A percentile compares a stretch with the other conserved stretches of the same genome.
phyloP scores from a whole-genome alignment of 2,329 filamentous ascomycete genomes.

The Plectosphaerella sp. region DNA sequence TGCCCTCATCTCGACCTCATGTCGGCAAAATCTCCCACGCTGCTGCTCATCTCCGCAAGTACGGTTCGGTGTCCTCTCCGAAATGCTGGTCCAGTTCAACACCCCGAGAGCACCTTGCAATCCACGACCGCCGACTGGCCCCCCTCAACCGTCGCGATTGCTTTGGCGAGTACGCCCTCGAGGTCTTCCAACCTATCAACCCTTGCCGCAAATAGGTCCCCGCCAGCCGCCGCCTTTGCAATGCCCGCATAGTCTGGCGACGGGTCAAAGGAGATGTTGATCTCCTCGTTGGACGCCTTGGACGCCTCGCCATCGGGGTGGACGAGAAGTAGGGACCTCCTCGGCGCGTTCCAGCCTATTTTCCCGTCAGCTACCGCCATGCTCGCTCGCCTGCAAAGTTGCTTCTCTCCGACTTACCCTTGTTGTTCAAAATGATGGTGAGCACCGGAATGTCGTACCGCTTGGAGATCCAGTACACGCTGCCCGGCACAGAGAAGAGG shows the following conservation, averaged over 20 bases:
- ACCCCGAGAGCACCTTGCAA: constrained; percentile 43
- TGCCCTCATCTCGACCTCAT: too few relatives aligned
- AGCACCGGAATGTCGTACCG: constrained; percentile 50
- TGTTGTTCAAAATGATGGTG: constrained; percentile 54
- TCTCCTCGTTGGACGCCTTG: constrained; percentile 36
- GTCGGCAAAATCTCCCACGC: too few relatives aligned
- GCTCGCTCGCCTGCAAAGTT: background rate
- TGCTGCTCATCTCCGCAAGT: too few relatives aligned
- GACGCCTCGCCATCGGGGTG: constrained; percentile 37
- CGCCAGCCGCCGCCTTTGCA: constrained; percentile 26
- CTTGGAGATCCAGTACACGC: constrained; percentile 51
- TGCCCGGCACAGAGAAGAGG: constrained; percentile 49
- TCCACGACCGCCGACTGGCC: constrained; percentile 51
- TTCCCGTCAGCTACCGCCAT: background rate
- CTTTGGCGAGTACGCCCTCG: constrained; percentile 40
- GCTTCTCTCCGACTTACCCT: constrained; percentile 28
- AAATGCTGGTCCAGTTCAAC: constrained; percentile 17
- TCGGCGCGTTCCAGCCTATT: constrained; percentile 39
- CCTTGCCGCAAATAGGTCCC: constrained; percentile 44
- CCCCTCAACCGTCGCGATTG: constrained; percentile 44
- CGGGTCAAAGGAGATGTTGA: constrained; percentile 41
- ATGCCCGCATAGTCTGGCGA: constrained; percentile 34
- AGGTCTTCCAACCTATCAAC: constrained; percentile 43
- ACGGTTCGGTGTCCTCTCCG: too few relatives aligned
- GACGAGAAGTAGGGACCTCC: constrained; percentile 35